These are phyloP conservation scores for Yamadazyma sp. DNA, from an alignment of 1,139 yeast genomes.

Conservation along the genomic window DNA sequence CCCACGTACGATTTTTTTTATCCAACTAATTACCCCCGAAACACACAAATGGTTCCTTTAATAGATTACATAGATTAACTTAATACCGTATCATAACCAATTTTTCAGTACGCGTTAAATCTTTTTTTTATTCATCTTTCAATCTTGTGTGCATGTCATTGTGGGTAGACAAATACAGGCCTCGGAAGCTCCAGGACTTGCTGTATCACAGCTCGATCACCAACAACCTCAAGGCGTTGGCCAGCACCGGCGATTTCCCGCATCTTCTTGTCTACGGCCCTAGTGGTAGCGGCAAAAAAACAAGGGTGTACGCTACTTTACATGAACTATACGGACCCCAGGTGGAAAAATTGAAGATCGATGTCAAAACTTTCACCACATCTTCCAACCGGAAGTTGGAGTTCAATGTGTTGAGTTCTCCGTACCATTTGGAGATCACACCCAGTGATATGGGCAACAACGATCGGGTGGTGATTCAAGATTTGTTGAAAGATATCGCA, in stretches of 20 bases:
- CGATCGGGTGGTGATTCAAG: conserved; percentile 93
- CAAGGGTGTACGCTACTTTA: conserved; percentile 81
- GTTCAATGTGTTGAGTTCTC: conserved; percentile 86
- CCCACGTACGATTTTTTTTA: too few relatives aligned
- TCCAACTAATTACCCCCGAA: too few relatives aligned
- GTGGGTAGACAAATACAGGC: conserved; percentile 96
- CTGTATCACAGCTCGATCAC: conserved; percentile 71
- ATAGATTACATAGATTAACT: neutral
- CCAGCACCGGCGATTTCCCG: conserved; percentile 84
- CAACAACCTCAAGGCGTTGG: conserved; percentile 59
- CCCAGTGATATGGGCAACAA: conserved; percentile 97
- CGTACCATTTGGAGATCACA: conserved; percentile 89
- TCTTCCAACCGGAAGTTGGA: conserved; percentile 75
- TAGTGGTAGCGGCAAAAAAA: conserved; percentile 95
- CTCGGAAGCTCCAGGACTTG: conserved; percentile 61
- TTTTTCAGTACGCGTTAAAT: neutral
- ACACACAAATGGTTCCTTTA: neutral
- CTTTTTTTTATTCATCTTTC: neutral
- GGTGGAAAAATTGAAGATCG: conserved; percentile 82
- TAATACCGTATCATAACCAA: neutral
- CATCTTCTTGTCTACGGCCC: conserved; percentile 93
- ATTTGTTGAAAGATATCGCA: conserved; percentile 88
- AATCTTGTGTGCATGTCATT: conserved; percentile 58
- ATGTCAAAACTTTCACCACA: conserved; percentile 79
- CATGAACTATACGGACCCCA: conserved; percentile 80